Percentiles rank a stretch among this genome's conserved stretches.
These are phyloP conservation scores for Tetrapisispora fleetii DNA, from an alignment of 805 yeast species.

Conservation along the genomic window DNA sequence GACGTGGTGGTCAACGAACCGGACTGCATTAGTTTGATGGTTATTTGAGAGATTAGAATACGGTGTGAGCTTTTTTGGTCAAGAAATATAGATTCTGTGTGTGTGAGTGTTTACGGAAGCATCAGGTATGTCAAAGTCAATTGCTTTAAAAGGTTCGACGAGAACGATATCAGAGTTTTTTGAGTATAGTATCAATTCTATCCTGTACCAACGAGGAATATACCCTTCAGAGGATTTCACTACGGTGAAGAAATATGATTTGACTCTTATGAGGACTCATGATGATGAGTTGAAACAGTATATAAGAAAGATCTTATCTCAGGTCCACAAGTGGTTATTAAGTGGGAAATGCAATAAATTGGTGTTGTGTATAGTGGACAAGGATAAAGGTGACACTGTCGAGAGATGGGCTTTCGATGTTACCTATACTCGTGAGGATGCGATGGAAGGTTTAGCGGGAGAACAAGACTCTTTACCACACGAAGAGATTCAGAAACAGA, in stretches of 20 bases:
- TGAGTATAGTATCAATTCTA: slow-evolving; percentile 68
- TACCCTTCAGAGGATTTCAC: slow-evolving; percentile 82
- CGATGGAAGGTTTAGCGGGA: slow-evolving; percentile 3
- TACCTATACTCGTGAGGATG: slow-evolving; percentile 25
- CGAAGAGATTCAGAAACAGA: slow-evolving; percentile 52
- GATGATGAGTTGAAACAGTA: slow-evolving; percentile 72
- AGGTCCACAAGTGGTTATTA: slow-evolving; percentile 64
- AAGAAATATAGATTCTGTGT: not conserved
- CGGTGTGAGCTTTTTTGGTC: not conserved
- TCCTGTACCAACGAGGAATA: slow-evolving; percentile 80
- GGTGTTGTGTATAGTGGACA: slow-evolving; percentile 63
- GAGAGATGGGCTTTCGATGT: slow-evolving; percentile 86
- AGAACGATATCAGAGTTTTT: slow-evolving; percentile 75
- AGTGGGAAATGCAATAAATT: slow-evolving; percentile 58
- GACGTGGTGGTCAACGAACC: no score
- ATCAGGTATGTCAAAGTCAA: slow-evolving; percentile 8
- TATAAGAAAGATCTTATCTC: slow-evolving; percentile 55
- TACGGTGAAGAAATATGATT: slow-evolving; percentile 67
- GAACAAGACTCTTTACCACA: slow-evolving; percentile 17
- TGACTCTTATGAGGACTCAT: slow-evolving; percentile 58
- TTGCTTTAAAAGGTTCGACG: slow-evolving; percentile 65
- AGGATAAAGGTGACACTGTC: slow-evolving; percentile 53
- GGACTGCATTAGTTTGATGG: no score
- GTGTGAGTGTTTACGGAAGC: not conserved
- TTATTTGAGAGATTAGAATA: no score